A percentile compares a stretch with the other conserved stretches of the same genome.
These are phyloP conservation scores for Carex littledalei DNA, from an alignment of 176 grass and related monocot genomes.

Conservation along the genomic window DNA sequence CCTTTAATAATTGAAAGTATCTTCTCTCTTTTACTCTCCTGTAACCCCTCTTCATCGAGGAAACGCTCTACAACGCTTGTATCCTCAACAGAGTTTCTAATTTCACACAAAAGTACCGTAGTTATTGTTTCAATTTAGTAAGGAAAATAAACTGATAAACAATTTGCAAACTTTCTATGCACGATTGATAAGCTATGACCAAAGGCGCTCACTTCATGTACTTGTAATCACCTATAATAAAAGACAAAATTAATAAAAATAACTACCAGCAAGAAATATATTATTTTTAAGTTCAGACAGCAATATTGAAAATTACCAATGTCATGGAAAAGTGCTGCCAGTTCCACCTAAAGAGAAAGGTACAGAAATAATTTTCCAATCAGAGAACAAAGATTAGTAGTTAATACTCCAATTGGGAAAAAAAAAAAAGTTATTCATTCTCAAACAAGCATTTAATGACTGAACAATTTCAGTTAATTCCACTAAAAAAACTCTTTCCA, in stretches of 20 bases:
- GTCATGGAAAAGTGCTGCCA: conserved; percentile 88
- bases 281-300: background rate
- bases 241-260: background rate
- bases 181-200: background rate
- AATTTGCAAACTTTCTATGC: background rate
- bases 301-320: conserved; percentile 33
- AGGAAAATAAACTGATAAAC: background rate
- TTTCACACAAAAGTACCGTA: background rate
- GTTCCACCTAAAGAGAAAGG: conserved; percentile 54
- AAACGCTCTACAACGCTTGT: conserved; percentile 48
- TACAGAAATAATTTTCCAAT: background rate
- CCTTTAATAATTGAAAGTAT: conserved; percentile 70
- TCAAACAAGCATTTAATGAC: background rate
- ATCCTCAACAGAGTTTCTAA: conserved; percentile 72
- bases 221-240: conserved; percentile 81
- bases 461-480: background rate
- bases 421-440: background rate
- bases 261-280: background rate
- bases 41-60: conserved; percentile 51
- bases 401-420: background rate
- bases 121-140: background rate
- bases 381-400: background rate
- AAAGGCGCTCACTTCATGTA: conserved; percentile 63
- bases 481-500: background rate
- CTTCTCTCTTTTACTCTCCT: conserved; percentile 43